Conservation (phyloP, 345 rosid species). For the Brassica rapa region DNA sequence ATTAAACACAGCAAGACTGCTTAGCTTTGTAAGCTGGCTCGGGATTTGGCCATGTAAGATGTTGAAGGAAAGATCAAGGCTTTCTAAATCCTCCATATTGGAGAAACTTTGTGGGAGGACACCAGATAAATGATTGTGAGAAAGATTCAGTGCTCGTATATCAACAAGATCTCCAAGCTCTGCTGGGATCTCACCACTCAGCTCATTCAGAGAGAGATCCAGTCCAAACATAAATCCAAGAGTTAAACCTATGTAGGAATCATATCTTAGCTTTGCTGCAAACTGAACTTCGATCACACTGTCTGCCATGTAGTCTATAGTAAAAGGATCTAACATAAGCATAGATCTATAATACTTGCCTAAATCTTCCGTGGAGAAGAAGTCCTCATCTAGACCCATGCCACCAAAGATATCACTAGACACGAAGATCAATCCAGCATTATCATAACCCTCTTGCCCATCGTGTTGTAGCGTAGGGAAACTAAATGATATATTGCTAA, state of each 20-base stretch:
- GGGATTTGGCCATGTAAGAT: neutral
- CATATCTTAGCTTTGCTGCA: neutral
- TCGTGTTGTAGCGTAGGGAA: neutral
- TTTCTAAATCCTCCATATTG: neutral
- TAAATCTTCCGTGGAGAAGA: neutral
- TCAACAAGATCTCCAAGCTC: neutral
- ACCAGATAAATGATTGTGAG: neutral
- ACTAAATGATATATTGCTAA: neutral
- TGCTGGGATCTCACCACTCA: neutral
- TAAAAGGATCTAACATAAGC: neutral
- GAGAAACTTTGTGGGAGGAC: neutral
- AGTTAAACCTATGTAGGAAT: neutral
- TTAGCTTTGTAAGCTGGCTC: neutral
- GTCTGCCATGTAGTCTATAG: neutral
- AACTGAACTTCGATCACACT: neutral
- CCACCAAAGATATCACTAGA: neutral
- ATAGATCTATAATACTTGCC: neutral
- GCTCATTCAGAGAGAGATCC: neutral
- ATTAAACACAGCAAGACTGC: conserved; percentile 1
- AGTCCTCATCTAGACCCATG: neutral
- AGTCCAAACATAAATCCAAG: neutral
- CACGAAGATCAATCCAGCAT: neutral
- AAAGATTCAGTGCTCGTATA: conserved; percentile 4
- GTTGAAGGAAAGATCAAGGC: conserved; percentile 1
- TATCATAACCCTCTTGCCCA: neutral